Evolutionary conservation across 345 rosid species (phyloP).

Genomic region (Eucalyptus brandiana): DNA sequence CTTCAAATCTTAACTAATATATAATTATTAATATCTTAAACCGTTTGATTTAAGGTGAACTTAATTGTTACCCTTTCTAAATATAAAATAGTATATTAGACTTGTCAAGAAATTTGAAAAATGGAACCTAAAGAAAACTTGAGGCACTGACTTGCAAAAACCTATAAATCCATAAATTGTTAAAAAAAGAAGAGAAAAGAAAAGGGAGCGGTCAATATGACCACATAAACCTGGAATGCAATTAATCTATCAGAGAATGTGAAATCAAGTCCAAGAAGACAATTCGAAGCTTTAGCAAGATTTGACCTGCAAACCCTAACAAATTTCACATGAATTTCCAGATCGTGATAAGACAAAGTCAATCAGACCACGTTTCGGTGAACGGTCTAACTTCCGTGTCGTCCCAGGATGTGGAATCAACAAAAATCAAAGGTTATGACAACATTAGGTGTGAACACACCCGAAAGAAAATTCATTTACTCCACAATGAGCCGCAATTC

Average conservation of each 20-base stretch:
- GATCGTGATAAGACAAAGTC: neutral
- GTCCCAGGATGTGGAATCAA: neutral
- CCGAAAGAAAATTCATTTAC: neutral
- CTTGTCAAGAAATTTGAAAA: neutral
- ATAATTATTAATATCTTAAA: neutral
- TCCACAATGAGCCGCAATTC: neutral
- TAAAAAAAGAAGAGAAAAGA: neutral
- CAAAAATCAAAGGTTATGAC: neutral
- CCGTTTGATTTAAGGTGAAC: neutral
- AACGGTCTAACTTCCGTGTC: neutral
- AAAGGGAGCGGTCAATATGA: neutral
- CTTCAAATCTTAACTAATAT: neutral
- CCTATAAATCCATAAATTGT: neutral
- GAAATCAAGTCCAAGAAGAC: neutral
- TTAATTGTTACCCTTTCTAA: neutral
- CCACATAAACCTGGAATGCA: neutral
- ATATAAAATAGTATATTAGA: neutral
- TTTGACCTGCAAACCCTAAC: neutral
- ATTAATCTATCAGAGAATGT: neutral
- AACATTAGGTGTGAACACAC: neutral
- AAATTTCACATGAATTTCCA: neutral
- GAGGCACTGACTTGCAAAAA: neutral
- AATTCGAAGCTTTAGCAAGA: neutral
- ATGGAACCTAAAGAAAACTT: neutral
- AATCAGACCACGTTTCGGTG: neutral